phyloP scores from a whole-genome alignment of 116 monocot genomes.

The Trichopus zeylanicus region DNA sequence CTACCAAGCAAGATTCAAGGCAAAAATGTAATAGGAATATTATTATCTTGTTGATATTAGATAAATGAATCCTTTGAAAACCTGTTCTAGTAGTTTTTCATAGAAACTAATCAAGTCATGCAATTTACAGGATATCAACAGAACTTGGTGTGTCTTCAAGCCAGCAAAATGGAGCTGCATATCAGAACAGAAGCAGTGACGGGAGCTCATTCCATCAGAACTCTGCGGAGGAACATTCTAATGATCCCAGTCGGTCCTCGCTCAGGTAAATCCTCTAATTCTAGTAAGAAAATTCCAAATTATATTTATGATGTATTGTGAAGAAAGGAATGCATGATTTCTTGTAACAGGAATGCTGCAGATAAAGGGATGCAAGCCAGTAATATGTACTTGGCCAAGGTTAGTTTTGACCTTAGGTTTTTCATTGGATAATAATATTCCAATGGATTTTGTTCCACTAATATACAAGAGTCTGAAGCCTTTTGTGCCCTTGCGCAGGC shows the following conservation, averaged over 20 bases:
- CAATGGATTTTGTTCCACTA: background rate
- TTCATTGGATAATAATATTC: background rate
- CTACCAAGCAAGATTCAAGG: too few species aligned
- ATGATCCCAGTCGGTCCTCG: constrained; percentile 20
- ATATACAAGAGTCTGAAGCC: background rate
- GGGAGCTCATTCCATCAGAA: constrained; percentile 23
- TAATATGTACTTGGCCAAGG: constrained; percentile 52
- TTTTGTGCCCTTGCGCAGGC: constrained; percentile 23
- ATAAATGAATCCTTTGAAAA: too few species aligned
- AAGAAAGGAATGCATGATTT: constrained; percentile 1
- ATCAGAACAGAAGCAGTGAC: constrained; percentile 21
- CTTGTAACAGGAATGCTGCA: constrained; percentile 30
- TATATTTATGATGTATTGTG: too few species aligned
- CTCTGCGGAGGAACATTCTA: constrained; percentile 15
- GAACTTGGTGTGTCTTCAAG: constrained; percentile 17
- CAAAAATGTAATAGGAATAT: too few species aligned
- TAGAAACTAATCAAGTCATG: background rate
- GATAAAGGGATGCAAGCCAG: constrained; percentile 48
- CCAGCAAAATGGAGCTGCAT: constrained; percentile 34
- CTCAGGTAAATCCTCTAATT: too few species aligned
- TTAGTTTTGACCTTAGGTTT: background rate
- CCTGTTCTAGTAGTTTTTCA: too few species aligned
- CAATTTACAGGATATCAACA: constrained; percentile 30
- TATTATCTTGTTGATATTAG: too few species aligned
- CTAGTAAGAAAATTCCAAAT: too few species aligned